Percentiles rank a stretch among this genome's conserved stretches.
These are phyloP conservation scores for Epithemia pelagica DNA, from an alignment of 108 stramenopile species.

Conservation along the genomic window DNA sequence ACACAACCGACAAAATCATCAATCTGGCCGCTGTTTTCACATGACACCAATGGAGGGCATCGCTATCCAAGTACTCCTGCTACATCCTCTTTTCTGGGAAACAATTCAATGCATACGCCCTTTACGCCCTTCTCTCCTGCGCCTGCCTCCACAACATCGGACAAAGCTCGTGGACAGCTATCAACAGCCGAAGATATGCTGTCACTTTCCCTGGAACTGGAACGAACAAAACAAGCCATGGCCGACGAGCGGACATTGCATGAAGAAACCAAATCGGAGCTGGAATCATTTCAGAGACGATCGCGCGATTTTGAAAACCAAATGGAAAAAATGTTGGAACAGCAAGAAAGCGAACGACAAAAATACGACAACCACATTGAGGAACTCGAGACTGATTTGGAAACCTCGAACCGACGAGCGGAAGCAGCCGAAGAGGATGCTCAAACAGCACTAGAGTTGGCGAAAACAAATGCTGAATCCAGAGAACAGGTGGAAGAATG, in stretches of 20 bases:
- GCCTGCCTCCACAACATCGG: background rate
- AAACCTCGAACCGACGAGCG: conserved; percentile 24
- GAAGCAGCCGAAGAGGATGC: conserved; percentile 86
- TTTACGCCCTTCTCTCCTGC: background rate
- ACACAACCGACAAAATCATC: conserved; percentile 3
- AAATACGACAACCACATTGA: conserved; percentile 13
- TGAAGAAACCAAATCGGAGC: conserved; percentile 28
- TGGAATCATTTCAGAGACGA: conserved; percentile 1
- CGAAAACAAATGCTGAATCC: conserved; percentile 53
- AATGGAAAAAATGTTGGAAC: conserved; percentile 21
- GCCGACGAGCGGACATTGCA: conserved; percentile 41
- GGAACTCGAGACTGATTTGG: conserved; percentile 29
- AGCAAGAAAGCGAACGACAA: conserved; percentile 22
- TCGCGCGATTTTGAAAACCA: conserved; percentile 27
- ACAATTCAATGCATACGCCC: background rate
- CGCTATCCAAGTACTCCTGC: background rate
- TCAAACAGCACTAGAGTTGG: conserved; percentile 62
- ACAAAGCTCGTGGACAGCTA: background rate
- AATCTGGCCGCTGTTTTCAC: background rate
- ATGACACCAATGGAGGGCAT: background rate
- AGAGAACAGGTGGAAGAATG: conserved; percentile 59
- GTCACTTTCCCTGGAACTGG: conserved; percentile 58
- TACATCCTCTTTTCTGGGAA: background rate
- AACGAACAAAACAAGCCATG: conserved; percentile 51
- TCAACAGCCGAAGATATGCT: conserved; percentile 74